Conservation (phyloP, 2,329 filamentous ascomycete species). For the Penicillium crustosum region DNA sequence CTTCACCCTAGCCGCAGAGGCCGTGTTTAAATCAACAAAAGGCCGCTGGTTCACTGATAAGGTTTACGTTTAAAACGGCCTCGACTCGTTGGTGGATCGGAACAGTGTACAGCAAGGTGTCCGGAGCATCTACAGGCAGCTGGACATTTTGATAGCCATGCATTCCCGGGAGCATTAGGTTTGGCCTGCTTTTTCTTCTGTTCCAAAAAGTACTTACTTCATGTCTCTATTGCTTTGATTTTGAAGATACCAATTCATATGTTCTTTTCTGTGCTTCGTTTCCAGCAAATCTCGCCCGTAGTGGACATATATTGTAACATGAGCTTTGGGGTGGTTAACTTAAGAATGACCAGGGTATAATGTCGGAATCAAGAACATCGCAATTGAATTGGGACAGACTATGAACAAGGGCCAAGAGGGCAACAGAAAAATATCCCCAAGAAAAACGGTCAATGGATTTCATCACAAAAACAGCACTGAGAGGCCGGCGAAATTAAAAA, state of each 20-base stretch:
- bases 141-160: slow-evolving; percentile 5
- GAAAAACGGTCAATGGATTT: slow-evolving; percentile 29
- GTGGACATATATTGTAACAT: background rate
- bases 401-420: slow-evolving; percentile 12
- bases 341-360: background rate
- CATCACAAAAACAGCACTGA: slow-evolving; percentile 24
- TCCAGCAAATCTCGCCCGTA: background rate
- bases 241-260: slow-evolving; percentile 15
- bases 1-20: slow-evolving; percentile 48
- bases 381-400: slow-evolving; percentile 3
- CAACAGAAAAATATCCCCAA: slow-evolving; percentile 12
- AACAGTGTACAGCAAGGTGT: slow-evolving; percentile 4
- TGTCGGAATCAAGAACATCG: slow-evolving; percentile 5
- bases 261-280: slow-evolving; percentile 3
- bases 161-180: background rate
- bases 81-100: background rate
- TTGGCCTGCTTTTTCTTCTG: slow-evolving; percentile 12
- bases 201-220: slow-evolving; percentile 14
- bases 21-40: slow-evolving; percentile 27
- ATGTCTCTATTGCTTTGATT: slow-evolving; percentile 13
- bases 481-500: slow-evolving; percentile 17
- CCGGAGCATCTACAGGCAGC: slow-evolving; percentile 3
- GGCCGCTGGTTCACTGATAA: background rate
- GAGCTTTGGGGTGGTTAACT: too few relatives aligned
- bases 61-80: background rate